Evolutionary conservation across 2,329 filamentous ascomycete genomes (phyloP).

Genomic region (Tothia fuscella): DNA sequence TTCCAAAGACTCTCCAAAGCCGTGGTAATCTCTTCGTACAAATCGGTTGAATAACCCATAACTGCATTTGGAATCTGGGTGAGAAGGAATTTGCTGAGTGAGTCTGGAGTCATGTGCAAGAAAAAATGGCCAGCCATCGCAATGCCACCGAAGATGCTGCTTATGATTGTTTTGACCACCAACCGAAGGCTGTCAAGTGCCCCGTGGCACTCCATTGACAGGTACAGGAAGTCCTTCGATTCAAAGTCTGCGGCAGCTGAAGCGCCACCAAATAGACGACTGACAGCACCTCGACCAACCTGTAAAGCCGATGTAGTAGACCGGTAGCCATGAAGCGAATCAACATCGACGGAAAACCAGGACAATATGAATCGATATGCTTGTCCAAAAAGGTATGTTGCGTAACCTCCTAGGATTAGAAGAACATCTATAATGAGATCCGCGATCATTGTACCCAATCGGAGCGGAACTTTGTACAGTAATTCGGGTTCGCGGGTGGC

Average conservation of each 20-base stretch:
- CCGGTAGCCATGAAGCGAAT: no score
- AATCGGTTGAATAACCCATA: background rate
- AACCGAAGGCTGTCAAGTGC: background rate
- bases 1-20: conserved; percentile 2
- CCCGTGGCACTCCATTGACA: conserved; percentile 10
- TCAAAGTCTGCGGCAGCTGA: conserved; percentile 6
- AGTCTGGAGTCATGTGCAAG: background rate
- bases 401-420: conserved; percentile 48
- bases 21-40: background rate
- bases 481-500: conserved; percentile 65
- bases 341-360: conserved; percentile 3
- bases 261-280: conserved; percentile 1
- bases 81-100: background rate
- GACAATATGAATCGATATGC: background rate
- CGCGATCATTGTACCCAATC: conserved; percentile 59
- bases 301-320: background rate
- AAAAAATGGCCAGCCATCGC: no score
- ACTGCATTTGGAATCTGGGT: background rate
- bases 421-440: conserved; percentile 67
- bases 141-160: background rate
- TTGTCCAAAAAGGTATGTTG: background rate
- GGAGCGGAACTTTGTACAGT: conserved; percentile 55
- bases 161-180: background rate
- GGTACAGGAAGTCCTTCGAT: conserved; percentile 7
- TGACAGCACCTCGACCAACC: conserved; percentile 1